phyloP scores from a whole-genome alignment of 2,329 filamentous ascomycete species.

The Botrytis medusae region DNA sequence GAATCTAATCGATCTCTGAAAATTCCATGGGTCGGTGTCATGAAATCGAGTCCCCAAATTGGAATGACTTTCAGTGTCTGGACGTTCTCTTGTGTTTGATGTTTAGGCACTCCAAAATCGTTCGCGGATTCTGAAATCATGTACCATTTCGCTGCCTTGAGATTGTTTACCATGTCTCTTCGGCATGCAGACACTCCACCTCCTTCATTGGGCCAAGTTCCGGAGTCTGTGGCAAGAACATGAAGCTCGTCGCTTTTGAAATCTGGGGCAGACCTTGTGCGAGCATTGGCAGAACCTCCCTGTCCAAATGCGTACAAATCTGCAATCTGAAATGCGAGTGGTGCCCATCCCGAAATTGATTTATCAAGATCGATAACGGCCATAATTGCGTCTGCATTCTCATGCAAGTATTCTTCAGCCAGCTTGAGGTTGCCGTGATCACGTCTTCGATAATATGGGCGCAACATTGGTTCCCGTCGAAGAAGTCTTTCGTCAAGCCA shows the following conservation, averaged over 20 bases:
- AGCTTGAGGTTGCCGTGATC: constrained; percentile 42
- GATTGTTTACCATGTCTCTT: constrained; percentile 51
- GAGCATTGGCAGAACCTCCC: constrained; percentile 40
- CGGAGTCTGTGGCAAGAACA: constrained; percentile 42
- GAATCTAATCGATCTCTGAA: constrained; percentile 50
- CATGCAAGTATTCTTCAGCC: constrained; percentile 45
- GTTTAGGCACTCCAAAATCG: constrained; percentile 50
- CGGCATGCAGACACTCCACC: constrained; percentile 53
- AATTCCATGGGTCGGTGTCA: constrained; percentile 50
- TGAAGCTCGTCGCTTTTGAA: constrained; percentile 40
- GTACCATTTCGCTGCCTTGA: constrained; percentile 50
- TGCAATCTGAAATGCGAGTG: constrained; percentile 40
- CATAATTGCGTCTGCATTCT: constrained; percentile 36
- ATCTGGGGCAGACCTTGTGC: constrained; percentile 38
- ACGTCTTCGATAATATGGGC: constrained; percentile 43
- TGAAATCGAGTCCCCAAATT: constrained; percentile 51
- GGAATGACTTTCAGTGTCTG: constrained; percentile 51
- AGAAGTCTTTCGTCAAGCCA: constrained; percentile 49
- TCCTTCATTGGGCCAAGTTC: constrained; percentile 39
- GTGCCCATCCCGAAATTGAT: constrained; percentile 35
- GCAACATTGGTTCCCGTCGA: constrained; percentile 43
- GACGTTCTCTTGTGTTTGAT: constrained; percentile 52
- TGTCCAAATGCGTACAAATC: constrained; percentile 42
- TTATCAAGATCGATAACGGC: constrained; percentile 38
- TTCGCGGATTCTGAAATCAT: constrained; percentile 53